Evolutionary conservation across 1,139 yeast species (phyloP), one percentile per base, ranked within the genome.

Genomic region (Candida sojae): DNA sequence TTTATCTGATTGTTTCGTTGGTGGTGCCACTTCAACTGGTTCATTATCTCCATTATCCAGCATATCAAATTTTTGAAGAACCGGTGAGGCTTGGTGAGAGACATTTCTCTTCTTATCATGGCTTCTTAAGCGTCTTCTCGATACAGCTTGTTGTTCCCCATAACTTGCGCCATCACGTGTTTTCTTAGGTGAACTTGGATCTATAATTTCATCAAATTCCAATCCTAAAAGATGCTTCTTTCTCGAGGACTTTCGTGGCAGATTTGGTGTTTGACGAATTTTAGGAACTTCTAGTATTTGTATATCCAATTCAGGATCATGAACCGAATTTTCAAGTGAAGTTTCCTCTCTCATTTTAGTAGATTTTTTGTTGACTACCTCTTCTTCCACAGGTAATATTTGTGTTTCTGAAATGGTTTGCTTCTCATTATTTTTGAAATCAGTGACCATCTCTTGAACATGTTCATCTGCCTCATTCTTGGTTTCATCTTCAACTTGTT

Each of bases 61-160:
- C 9, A 38, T 38, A 2, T 45, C 42, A 11, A 29, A 13, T 10
- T 37, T 7, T 39, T 38, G 37, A 33, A 44, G 42, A 26, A 34
- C 12, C 21, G 45, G 48, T 9, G 48, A 46, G 4, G 38, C 11
- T 25, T 45, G 26, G 28, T 12, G 5, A 28, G 37, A 37, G 29
- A 43, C 33, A 29, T 21, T 35, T 17, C 31, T 12, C 13, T 44
- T 28, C 17, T 38, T 25, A 41, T 40, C 39, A 23, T 25, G 12
- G 10, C 45, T 39, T 21, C 45, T 43, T 12, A 38, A 32, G 23
- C 45, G 23, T 41, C 42, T 44, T 29, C 33, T 46, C 30, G 23
- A 13, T 25, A 17, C 31, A 25, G 31, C 10, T 17, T 7, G 26
- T n/a, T 17, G 21, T 11, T 35, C 42, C 32, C 17, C 37, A 17